These are phyloP conservation scores for Neonectria sp. DNA, from an alignment of 2,329 filamentous ascomycete genomes.

Conservation along the genomic window DNA sequence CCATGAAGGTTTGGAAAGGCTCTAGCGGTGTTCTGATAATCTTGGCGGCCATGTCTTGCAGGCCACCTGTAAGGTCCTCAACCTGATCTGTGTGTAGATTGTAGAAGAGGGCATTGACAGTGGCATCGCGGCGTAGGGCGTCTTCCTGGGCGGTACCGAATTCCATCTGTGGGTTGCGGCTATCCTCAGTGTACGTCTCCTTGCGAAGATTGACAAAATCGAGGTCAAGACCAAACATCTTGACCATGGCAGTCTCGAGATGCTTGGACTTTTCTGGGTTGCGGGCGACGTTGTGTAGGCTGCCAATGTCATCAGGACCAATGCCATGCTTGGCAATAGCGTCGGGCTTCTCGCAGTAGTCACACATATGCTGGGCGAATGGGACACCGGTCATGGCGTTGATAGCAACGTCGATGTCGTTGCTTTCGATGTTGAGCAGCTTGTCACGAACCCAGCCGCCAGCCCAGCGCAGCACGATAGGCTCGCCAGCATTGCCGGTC, in stretches of 20 bases:
- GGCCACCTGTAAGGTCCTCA: constrained; percentile 88
- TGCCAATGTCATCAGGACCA: constrained; percentile 73
- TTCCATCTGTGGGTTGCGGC: constrained; percentile 91
- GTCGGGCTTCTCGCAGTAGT: constrained; percentile 75
- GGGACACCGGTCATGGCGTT: constrained; percentile 87
- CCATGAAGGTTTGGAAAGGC: constrained; percentile 92
- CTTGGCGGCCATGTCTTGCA: constrained; percentile 79
- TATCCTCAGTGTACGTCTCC: constrained; percentile 91
- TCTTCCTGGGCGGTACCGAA: constrained; percentile 95
- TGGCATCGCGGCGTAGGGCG: constrained; percentile 90
- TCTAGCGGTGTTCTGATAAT: constrained; percentile 89
- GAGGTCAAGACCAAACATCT: constrained; percentile 87
- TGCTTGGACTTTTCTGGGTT: constrained; percentile 98
- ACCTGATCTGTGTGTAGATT: constrained; percentile 85
- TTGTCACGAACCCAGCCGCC: constrained; percentile 93
- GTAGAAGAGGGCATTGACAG: constrained; percentile 96
- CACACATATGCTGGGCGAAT: constrained; percentile 79
- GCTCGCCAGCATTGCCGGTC: constrained; percentile 63
- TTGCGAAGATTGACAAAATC: constrained; percentile 96
- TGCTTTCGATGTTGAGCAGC: constrained; percentile 78
- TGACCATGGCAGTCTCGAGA: constrained; percentile 90
- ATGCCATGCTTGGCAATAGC: constrained; percentile 75
- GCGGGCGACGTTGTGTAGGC: constrained; percentile 88
- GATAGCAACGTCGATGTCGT: constrained; percentile 90
- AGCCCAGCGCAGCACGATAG: constrained; percentile 81